These are phyloP conservation scores for Aspergillus indologenus DNA, from an alignment of 495 filamentous ascomycete species.

Conservation along the genomic window DNA sequence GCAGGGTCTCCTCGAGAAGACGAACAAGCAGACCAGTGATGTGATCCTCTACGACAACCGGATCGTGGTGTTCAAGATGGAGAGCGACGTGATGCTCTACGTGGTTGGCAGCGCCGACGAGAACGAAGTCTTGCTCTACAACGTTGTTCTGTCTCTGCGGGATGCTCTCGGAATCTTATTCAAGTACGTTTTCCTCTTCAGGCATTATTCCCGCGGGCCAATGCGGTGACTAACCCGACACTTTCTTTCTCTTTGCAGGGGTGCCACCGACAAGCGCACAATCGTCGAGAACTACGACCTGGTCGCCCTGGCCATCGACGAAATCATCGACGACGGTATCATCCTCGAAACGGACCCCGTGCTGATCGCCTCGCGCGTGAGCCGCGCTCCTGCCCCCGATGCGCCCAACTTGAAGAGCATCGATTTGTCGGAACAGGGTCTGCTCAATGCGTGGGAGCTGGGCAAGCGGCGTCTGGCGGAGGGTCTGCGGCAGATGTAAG, in stretches of 20 bases:
- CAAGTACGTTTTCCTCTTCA: slow-evolving; percentile 59
- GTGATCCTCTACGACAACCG: slow-evolving; percentile 95
- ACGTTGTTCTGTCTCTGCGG: slow-evolving; percentile 80
- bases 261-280: slow-evolving; percentile 94
- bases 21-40: slow-evolving; percentile 89
- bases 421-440: slow-evolving; percentile 91
- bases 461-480: slow-evolving; percentile 90
- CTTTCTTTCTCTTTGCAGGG: slow-evolving; percentile 47
- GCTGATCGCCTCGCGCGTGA: slow-evolving; percentile 85
- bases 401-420: slow-evolving; percentile 83
- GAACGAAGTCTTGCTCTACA: slow-evolving; percentile 95
- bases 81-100: slow-evolving; percentile 96
- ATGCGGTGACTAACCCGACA: slow-evolving; percentile 5
- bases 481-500: slow-evolving; percentile 73
- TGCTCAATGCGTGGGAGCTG: slow-evolving; percentile 93
- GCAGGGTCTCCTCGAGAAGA: slow-evolving; percentile 94
- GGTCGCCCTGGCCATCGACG: slow-evolving; percentile 88
- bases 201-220: slow-evolving; percentile 6
- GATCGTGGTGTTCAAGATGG: slow-evolving; percentile 94
- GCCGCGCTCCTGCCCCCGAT: slow-evolving; percentile 87
- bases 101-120: slow-evolving; percentile 89
- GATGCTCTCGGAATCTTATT: slow-evolving; percentile 89
- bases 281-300: slow-evolving; percentile 97
- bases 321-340: slow-evolving; percentile 94
- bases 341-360: slow-evolving; percentile 96